Conservation (phyloP, 2,329 filamentous ascomycete genomes). For the Trichoderma endophyticum region DNA sequence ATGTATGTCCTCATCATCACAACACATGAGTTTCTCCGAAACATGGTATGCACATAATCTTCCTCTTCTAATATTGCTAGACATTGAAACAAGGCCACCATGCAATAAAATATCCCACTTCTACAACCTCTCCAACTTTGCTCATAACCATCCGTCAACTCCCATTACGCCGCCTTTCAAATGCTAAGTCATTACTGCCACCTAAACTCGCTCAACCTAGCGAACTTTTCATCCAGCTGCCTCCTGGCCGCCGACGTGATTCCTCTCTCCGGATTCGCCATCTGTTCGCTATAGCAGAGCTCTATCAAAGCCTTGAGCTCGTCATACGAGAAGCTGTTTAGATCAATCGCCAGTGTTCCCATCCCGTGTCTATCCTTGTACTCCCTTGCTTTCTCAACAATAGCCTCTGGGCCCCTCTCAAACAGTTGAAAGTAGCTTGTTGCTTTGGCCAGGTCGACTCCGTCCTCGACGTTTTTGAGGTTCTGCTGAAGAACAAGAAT, state of each 20-base stretch:
- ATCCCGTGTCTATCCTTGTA: conserved; percentile 37
- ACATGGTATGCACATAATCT: background rate
- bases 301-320: conserved; percentile 65
- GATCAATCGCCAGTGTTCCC: conserved; percentile 30
- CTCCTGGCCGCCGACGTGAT: conserved; percentile 65
- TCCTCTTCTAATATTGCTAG: background rate
- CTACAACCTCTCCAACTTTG: background rate
- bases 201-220: conserved; percentile 69
- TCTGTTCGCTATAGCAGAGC: conserved; percentile 64
- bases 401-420: conserved; percentile 60
- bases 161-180: background rate
- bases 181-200: conserved; percentile 47
- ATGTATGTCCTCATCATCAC: background rate
- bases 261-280: conserved; percentile 65
- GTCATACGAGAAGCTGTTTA: conserved; percentile 58
- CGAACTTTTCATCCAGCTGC: conserved; percentile 66
- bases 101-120: background rate
- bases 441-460: conserved; percentile 60
- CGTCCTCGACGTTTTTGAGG: conserved; percentile 83
- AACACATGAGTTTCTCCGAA: background rate
- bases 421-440: conserved; percentile 69
- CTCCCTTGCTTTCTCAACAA: conserved; percentile 60
- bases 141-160: background rate
- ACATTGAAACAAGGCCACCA: background rate
- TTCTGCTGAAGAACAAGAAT: conserved; percentile 95